Evolutionary conservation across 2,329 filamentous ascomycete species (phyloP).

Genomic region (Penicillium sclerotigenum): DNA sequence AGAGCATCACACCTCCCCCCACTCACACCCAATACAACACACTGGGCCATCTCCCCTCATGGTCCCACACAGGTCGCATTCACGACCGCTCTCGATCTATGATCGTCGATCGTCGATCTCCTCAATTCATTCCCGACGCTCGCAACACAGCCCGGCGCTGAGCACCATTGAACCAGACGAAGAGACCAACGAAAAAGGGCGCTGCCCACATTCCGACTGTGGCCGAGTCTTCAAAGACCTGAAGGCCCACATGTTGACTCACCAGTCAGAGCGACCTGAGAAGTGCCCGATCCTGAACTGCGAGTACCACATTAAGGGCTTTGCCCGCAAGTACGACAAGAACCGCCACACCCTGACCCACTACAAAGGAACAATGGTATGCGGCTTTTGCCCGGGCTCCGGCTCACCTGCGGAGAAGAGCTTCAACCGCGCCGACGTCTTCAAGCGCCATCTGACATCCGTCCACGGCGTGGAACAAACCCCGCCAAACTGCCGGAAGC

Average conservation of each 20-base stretch:
- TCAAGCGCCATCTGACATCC: slow-evolving; percentile 88
- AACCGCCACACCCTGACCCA: slow-evolving; percentile 91
- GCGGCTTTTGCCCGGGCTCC: slow-evolving; percentile 86
- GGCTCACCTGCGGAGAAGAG: slow-evolving; percentile 89
- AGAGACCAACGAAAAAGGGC: slow-evolving; percentile 61
- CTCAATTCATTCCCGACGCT: slow-evolving; percentile 66
- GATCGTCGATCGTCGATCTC: slow-evolving; percentile 65
- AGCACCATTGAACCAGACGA: slow-evolving; percentile 62
- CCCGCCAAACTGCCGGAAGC: slow-evolving; percentile 86
- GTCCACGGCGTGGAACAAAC: slow-evolving; percentile 92
- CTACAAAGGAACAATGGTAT: slow-evolving; percentile 97
- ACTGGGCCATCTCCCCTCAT: slow-evolving; percentile 61
- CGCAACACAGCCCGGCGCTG: slow-evolving; percentile 57
- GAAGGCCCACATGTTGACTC: slow-evolving; percentile 91
- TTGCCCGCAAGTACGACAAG: slow-evolving; percentile 94
- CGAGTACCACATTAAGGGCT: slow-evolving; percentile 89
- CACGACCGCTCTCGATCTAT: slow-evolving; percentile 47
- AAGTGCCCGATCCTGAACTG: slow-evolving; percentile 92
- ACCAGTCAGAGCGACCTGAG: slow-evolving; percentile 84
- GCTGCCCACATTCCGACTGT: slow-evolving; percentile 80
- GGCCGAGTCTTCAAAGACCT: slow-evolving; percentile 85
- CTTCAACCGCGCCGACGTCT: slow-evolving; percentile 92
- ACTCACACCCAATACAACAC: slow-evolving; percentile 22
- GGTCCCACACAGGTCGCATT: slow-evolving; percentile 54
- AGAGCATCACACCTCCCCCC: slow-evolving; percentile 29